Percentiles rank a stretch among this genome's conserved stretches.
Conservation (phyloP, 768 basidiomycete genomes). For the Tylopilus plumbeoviolaceoides region DNA sequence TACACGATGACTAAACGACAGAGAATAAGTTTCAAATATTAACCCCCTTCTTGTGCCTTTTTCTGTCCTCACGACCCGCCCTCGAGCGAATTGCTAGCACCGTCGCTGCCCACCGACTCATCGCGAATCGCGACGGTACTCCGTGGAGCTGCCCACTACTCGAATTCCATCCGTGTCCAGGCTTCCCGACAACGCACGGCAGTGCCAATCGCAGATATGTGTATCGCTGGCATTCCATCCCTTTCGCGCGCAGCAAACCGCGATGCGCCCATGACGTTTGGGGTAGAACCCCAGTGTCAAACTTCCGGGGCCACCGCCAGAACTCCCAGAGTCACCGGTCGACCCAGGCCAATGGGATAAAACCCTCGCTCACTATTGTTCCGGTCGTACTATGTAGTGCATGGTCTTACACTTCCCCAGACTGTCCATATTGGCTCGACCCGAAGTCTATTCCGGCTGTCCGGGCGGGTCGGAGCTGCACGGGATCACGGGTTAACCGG, state of each 20-base stretch:
- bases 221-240: not conserved
- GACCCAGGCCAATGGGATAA: conserved; percentile 10
- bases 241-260: not conserved
- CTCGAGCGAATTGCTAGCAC: not conserved
- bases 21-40: not conserved
- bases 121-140: conserved; percentile 15
- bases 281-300: conserved; percentile 5
- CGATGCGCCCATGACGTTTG: conserved; percentile 1
- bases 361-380: not conserved
- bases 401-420: not conserved
- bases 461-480: conserved; percentile 10
- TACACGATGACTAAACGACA: not conserved
- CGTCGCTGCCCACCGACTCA: not conserved
- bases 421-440: not conserved
- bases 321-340: not conserved
- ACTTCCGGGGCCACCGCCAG: not conserved
- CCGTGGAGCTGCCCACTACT: conserved; percentile 8
- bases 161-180: not conserved
- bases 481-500: not conserved
- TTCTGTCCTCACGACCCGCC: conserved; percentile 3
- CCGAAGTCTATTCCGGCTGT: not conserved
- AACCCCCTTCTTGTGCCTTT: not conserved
- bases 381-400: conserved; percentile 1
- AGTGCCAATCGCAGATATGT: conserved; percentile 13
- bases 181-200: not conserved